Evolutionary conservation across 768 basidiomycete genomes (phyloP).

Genomic region (Psilocybe cyanescens): DNA sequence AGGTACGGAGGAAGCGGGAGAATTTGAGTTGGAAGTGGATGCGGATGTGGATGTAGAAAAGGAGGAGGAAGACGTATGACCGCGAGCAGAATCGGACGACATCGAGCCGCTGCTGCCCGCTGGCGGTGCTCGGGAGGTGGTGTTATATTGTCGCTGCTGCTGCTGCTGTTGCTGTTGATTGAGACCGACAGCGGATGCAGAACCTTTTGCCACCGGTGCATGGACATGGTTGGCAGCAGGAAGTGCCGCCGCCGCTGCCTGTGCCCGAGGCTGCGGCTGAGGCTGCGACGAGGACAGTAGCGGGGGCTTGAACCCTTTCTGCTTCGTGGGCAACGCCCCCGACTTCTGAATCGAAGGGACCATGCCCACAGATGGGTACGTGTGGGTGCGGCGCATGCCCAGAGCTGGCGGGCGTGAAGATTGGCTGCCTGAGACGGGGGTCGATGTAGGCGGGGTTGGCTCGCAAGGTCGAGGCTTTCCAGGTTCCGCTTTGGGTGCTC

Average conservation of each 20-base stretch:
- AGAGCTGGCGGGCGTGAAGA: slow-evolving; percentile 34
- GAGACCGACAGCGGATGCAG: background rate
- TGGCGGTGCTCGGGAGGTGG: background rate
- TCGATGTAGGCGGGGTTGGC: slow-evolving; percentile 10
- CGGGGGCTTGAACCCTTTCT: slow-evolving; percentile 42
- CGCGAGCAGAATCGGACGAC: background rate
- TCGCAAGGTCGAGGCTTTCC: background rate
- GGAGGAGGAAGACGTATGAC: background rate
- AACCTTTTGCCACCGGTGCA: background rate
- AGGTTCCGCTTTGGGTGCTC: background rate
- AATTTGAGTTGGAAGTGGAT: background rate
- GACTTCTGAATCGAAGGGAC: slow-evolving; percentile 12
- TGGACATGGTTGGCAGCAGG: background rate
- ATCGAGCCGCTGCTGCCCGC: background rate
- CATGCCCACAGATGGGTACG: slow-evolving; percentile 16
- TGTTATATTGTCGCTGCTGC: background rate
- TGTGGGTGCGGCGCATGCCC: slow-evolving; percentile 43
- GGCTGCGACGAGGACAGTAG: slow-evolving; percentile 29
- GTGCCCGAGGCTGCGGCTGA: slow-evolving; percentile 12
- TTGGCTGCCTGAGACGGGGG: slow-evolving; percentile 17
- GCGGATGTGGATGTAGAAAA: background rate
- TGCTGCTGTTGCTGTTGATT: background rate
- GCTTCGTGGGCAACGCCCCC: slow-evolving; percentile 30
- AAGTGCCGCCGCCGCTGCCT: background rate
- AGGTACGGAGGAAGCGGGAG: background rate